Evolutionary conservation across 768 basidiomycete genomes (phyloP).

Genomic region (Lentinula edodes): DNA sequence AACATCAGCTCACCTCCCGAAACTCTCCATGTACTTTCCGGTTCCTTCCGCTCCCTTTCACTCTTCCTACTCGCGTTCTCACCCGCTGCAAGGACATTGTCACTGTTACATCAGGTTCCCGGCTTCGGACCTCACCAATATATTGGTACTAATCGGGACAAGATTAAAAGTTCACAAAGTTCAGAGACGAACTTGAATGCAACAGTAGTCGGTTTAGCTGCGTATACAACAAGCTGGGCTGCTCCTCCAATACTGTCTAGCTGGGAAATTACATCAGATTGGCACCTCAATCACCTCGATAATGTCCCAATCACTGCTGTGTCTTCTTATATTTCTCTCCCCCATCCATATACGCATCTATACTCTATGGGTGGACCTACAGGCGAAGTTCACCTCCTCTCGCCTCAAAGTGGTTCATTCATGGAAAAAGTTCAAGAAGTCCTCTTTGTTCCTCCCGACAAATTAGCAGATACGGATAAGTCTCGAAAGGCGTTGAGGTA

Average conservation of each 20-base stretch:
- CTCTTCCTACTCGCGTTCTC: slow-evolving; percentile 46
- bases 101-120: slow-evolving; percentile 33
- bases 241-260: slow-evolving; percentile 39
- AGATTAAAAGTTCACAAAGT: slow-evolving; percentile 10
- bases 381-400: slow-evolving; percentile 40
- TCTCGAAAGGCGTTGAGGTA: slow-evolving; percentile 45
- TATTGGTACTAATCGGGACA: slow-evolving; percentile 31
- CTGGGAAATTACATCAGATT: slow-evolving; percentile 31
- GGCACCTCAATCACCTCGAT: slow-evolving; percentile 32
- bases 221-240: slow-evolving; percentile 50
- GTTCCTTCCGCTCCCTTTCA: slow-evolving; percentile 48
- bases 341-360: slow-evolving; percentile 39
- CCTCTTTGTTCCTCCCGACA: slow-evolving; percentile 37
- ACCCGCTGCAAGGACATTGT: slow-evolving; percentile 31
- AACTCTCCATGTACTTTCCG: slow-evolving; percentile 26
- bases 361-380: slow-evolving; percentile 50
- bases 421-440: slow-evolving; percentile 40
- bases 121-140: slow-evolving; percentile 51
- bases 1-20: not conserved
- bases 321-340: slow-evolving; percentile 46
- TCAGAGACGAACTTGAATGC: not conserved
- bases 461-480: slow-evolving; percentile 43
- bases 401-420: slow-evolving; percentile 31
- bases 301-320: slow-evolving; percentile 45
- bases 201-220: slow-evolving; percentile 8